Evolutionary conservation across 768 basidiomycete species (phyloP), one percentile per base, ranked within the genome.

Genomic region (Rhodotorula paludigena): DNA sequence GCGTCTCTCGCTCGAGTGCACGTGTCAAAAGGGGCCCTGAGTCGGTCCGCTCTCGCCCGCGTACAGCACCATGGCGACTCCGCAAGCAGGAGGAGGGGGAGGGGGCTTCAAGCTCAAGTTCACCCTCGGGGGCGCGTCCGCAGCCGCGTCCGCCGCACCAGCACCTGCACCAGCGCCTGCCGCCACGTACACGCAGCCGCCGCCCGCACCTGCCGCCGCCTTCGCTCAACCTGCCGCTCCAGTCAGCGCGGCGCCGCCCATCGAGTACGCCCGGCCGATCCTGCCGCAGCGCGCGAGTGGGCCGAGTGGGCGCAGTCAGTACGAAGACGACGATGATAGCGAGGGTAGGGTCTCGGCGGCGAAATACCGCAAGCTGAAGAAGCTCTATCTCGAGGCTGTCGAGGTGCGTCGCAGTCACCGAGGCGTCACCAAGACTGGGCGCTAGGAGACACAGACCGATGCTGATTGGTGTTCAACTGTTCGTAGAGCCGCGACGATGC

Each of bases 351-450:
- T 67, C 23, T 53, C 65, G 35, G 53, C 59, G 25, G n/a, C 25
- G 36, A 88, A 87, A 78, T 86, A 87, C 77, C 80, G 79, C 66
- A 84, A 82, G 71, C 80, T 88, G 59, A 89, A 89, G 76, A 79
- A 85, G 49, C 84, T 84, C 47, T 86, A 83, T 76, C 82, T 83
- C 70, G 85, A 87, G 60, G 82, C 88, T 48, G 86, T 88, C 73
- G 85, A 88, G 83, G 88, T 88, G 28, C 42, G 5, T n/a, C 21
- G 48, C 23, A 10, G 28, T 28, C 35, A 30, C 20, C 48, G 18
- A n/a, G 47, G 32, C 21, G 25, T 33, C 14, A 12, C 28, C 23
- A 10, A 3, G 16, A 28, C 10, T 33, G 18, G n/a, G n/a, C n/a
- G n/a, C n/a, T n/a, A n/a, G n/a, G n/a, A n/a, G n/a, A n/a, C n/a